Conservation (phyloP, 148 eudicot species). For the Fagopyrum esculentum region DNA sequence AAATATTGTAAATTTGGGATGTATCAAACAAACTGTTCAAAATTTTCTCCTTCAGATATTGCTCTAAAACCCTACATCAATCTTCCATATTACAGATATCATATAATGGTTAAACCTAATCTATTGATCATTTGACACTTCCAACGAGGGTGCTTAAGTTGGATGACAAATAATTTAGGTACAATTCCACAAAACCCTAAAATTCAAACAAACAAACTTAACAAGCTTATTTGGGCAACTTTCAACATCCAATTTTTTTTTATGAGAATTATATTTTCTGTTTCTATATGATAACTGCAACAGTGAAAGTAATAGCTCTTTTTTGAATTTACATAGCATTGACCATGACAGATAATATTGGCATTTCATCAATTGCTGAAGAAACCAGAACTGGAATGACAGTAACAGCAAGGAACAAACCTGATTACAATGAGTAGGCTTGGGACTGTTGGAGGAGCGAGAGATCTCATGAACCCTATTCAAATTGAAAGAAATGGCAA, state of each 20-base stretch:
- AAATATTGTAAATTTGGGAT: background rate
- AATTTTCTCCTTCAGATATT: background rate
- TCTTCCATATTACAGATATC: background rate
- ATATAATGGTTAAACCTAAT: background rate
- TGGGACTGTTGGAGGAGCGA: background rate
- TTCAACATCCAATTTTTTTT: background rate
- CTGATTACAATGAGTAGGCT: slow-evolving; percentile 11
- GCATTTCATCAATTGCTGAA: background rate
- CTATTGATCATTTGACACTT: background rate
- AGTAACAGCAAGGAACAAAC: background rate
- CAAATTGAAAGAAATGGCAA: background rate
- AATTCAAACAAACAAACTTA: background rate
- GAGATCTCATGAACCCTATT: background rate
- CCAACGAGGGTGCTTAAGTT: background rate
- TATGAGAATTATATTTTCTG: background rate
- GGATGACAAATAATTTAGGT: background rate
- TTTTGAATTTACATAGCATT: background rate
- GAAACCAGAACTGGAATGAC: background rate
- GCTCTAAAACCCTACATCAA: background rate
- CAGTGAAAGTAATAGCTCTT: background rate
- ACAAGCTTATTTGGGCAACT: background rate
- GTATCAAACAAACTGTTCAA: background rate
- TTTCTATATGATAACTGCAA: background rate
- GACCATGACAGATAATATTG: background rate
- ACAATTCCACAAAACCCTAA: background rate